These are phyloP conservation scores for Phytopythium vexans DNA, from an alignment of 352 stramenopile species.

Conservation along the genomic window DNA sequence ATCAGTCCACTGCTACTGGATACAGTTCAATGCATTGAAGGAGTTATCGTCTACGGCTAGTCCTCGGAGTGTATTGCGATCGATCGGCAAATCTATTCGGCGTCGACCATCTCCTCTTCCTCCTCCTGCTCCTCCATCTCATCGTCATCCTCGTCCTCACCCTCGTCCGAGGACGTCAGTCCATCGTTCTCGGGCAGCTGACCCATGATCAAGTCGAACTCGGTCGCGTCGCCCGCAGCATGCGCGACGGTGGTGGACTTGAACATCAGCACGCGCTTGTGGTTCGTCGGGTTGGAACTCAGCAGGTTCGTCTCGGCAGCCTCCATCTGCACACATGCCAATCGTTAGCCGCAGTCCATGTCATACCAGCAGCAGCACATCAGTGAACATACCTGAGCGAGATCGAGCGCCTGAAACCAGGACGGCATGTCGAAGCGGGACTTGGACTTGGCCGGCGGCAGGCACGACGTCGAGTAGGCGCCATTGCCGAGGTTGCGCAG, in stretches of 20 bases:
- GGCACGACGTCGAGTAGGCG: constrained; percentile 49
- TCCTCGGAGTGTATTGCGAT: too few relatives aligned
- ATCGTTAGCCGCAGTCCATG: not conserved
- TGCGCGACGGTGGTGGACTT: constrained; percentile 43
- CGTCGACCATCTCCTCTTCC: constrained; percentile 39
- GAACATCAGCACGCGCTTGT: constrained; percentile 61
- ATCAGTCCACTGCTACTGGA: too few relatives aligned
- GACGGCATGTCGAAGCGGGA: constrained; percentile 72
- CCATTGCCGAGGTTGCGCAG: constrained; percentile 71
- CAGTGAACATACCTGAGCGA: constrained; percentile 40
- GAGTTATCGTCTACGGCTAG: too few relatives aligned
- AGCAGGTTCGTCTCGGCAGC: constrained; percentile 56
- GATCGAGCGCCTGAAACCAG: constrained; percentile 59
- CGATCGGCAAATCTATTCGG: constrained; percentile 21
- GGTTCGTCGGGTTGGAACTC: constrained; percentile 49
- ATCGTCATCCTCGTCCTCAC: constrained; percentile 33
- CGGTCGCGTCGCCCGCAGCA: constrained; percentile 64
- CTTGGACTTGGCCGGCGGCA: constrained; percentile 78
- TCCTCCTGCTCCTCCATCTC: constrained; percentile 32
- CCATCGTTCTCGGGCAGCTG: constrained; percentile 74
- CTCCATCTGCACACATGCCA: constrained; percentile 24
- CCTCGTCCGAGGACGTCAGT: constrained; percentile 61
- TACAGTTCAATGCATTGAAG: too few relatives aligned
- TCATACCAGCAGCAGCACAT: not conserved
- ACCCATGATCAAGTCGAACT: constrained; percentile 84